Base-by-base conservation (phyloP, 225 moss, liverwort and hornwort species). In the Bryoerythrophyllum caledonicum region DNA sequence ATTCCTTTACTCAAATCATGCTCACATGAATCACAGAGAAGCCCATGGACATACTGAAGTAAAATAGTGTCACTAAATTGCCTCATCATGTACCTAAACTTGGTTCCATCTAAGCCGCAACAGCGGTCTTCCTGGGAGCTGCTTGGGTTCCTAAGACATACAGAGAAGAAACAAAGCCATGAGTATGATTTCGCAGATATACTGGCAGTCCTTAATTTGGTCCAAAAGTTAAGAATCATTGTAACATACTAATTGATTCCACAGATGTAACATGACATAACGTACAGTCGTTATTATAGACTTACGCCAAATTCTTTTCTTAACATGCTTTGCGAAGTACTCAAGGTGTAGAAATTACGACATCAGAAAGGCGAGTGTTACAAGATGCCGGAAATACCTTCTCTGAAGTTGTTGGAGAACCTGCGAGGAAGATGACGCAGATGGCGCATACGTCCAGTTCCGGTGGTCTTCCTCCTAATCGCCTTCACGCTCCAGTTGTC, bases 401-500 rank as follows among this genome's bases (percentile, higher is more conserved):
- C 96, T 92, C 94, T 89, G 88, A 96, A 96, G 9, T 86, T 77
- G 79, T 96, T 96, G 65, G 94, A 94, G 79, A 94, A 96, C 15
- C 90, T 82, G 35, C 96, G 93, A 40, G 96, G 96, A 78, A 96
- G 84, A 73, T 96, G 94, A 32, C 90, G 92, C 48, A 96, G 75
- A 76, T 93, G 92, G 58, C 94, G 90, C 96, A 96, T 93, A 37
- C 96, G 94, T 62, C 96, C 96, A 72, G 92, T 94, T 67, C 94
- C 94, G 9, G 96, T 96, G 21, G 96, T 96, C 80, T 96, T 96
- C 82, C 96, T 89, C 69, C 96, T 86, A 53, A 96, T 96, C 16
- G 96, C 94, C 76, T 96, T 96, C 74, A 92, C 92, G 74, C 93
- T 93, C 96, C 96, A 96, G 87, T 96, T 96, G 78, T 96, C 96